Conservation (phyloP, 192 early-diverging fungal species). For the Coemansia sp. region DNA sequence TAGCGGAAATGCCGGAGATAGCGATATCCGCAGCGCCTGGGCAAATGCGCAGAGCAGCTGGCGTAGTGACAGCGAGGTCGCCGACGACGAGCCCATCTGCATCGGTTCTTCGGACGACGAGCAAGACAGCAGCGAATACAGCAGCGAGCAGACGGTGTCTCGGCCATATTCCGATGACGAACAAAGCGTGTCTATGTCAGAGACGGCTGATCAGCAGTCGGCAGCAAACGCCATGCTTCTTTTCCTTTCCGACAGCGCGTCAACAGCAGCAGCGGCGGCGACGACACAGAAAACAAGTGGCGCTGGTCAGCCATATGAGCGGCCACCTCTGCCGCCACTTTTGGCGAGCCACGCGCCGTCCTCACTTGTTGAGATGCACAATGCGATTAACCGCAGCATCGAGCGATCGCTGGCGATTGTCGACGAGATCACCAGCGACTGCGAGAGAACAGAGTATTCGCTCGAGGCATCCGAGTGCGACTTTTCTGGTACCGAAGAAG, state of each 20-base stretch:
- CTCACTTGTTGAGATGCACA: conserved; percentile 21
- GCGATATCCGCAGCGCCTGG: background rate
- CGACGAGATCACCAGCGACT: conserved; percentile 14
- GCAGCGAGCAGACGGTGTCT: too few relatives aligned
- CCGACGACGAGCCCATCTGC: background rate
- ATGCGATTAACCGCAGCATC: conserved; percentile 17
- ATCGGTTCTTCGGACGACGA: too few relatives aligned
- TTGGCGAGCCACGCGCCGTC: background rate
- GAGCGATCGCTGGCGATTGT: conserved; percentile 22
- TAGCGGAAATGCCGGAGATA: too few relatives aligned
- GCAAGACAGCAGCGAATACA: too few relatives aligned
- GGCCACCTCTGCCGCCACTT: conserved; percentile 11
- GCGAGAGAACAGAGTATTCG: background rate
- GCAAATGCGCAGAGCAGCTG: background rate
- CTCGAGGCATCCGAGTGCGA: background rate
- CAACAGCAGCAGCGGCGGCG: conserved; percentile 1
- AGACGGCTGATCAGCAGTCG: background rate
- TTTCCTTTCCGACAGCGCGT: background rate
- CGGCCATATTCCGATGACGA: too few relatives aligned
- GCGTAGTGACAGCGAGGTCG: background rate
- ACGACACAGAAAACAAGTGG: conserved; percentile 2
- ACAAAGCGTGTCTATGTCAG: too few relatives aligned
- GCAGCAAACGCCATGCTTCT: background rate
- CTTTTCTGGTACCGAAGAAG: background rate
- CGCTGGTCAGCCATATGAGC: conserved; percentile 9